A percentile compares a stretch with the other conserved stretches of the same genome.
Conservation (phyloP, 1,284 basidiomycete genomes). For the Microbotryum lychnidis-dioicae region DNA sequence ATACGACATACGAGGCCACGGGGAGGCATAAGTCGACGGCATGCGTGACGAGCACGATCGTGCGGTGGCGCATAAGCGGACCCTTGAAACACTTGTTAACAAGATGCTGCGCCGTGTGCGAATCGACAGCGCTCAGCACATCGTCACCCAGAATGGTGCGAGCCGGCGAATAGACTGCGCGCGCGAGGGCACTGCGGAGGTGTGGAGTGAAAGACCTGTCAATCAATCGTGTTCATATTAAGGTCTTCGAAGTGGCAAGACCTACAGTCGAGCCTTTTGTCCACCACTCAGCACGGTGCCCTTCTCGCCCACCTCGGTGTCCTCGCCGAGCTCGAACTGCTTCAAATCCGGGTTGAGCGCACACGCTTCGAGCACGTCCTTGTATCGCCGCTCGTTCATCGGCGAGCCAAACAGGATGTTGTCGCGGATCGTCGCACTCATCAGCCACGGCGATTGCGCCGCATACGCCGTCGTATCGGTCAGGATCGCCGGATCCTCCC, state of each 20-base stretch:
- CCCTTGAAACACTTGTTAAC: conserved; percentile 46
- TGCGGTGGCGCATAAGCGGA: conserved; percentile 55
- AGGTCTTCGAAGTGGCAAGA: no score
- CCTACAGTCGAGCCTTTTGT: conserved; percentile 48
- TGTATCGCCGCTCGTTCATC: conserved; percentile 59
- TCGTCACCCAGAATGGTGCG: conserved; percentile 43
- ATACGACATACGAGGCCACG: conserved; percentile 42
- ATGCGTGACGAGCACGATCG: conserved; percentile 76
- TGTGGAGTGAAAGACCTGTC: no score
- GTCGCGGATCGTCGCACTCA: conserved; percentile 63
- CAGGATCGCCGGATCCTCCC: conserved; percentile 50
- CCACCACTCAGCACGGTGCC: conserved; percentile 62
- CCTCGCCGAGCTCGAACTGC: conserved; percentile 69
- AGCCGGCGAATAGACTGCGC: conserved; percentile 42
- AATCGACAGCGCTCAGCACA: conserved; percentile 44
- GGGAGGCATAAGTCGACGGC: conserved; percentile 56
- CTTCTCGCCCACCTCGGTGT: conserved; percentile 63
- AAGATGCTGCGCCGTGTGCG: conserved; percentile 37
- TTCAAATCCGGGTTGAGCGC: conserved; percentile 65
- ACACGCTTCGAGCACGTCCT: conserved; percentile 66
- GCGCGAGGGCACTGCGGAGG: conserved; percentile 30
- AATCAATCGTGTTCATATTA: no score
- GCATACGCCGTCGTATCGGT: conserved; percentile 76
- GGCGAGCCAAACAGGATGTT: conserved; percentile 70
- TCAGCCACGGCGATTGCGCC: conserved; percentile 77